phyloP scores from a whole-genome alignment of 768 basidiomycete genomes.

The Rubroboletus pulcherrimus region DNA sequence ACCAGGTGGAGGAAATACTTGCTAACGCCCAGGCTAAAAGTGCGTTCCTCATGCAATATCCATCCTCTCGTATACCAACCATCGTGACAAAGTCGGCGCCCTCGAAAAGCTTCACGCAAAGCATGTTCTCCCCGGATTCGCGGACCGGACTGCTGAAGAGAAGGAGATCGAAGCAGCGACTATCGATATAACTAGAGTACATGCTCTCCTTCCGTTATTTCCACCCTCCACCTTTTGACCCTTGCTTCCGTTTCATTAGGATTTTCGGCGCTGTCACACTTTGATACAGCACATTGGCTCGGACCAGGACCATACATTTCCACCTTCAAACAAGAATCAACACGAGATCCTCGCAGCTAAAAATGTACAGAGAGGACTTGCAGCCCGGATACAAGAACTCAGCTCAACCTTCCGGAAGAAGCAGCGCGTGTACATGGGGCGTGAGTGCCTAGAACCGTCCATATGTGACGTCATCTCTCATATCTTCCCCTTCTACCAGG shows the following conservation, averaged over 20 bases:
- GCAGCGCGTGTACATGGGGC: slow-evolving; percentile 97
- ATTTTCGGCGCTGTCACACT: slow-evolving; percentile 39
- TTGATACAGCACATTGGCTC: slow-evolving; percentile 70
- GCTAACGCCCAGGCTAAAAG: slow-evolving; percentile 70
- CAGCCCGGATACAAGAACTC: slow-evolving; percentile 93
- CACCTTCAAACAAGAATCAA: slow-evolving; percentile 45
- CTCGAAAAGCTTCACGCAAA: slow-evolving; percentile 96
- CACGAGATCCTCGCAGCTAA: slow-evolving; percentile 68
- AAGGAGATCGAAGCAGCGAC: slow-evolving; percentile 87
- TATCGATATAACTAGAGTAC: slow-evolving; percentile 81
- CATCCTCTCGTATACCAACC: slow-evolving; percentile 12
- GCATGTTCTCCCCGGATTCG: slow-evolving; percentile 92
- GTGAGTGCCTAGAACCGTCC: slow-evolving; percentile 47
- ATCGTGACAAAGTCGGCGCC: slow-evolving; percentile 55
- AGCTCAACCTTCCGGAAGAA: slow-evolving; percentile 94
- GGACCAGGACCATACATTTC: slow-evolving; percentile 58
- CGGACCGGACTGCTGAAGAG: slow-evolving; percentile 92
- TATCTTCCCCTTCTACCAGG: slow-evolving; percentile 43
- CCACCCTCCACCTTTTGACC: slow-evolving; percentile 2
- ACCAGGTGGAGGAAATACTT: slow-evolving; percentile 82
- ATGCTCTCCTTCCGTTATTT: slow-evolving; percentile 20
- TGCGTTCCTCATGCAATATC: slow-evolving; percentile 37
- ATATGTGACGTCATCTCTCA: slow-evolving; percentile 14
- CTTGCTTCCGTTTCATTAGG: slow-evolving; percentile 23
- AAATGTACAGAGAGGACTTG: slow-evolving; percentile 93